Percentiles rank a stretch among this genome's conserved stretches.
These are phyloP conservation scores for Blattamonas nauphoetae DNA, from an alignment of 78 protist species.

Conservation along the genomic window DNA sequence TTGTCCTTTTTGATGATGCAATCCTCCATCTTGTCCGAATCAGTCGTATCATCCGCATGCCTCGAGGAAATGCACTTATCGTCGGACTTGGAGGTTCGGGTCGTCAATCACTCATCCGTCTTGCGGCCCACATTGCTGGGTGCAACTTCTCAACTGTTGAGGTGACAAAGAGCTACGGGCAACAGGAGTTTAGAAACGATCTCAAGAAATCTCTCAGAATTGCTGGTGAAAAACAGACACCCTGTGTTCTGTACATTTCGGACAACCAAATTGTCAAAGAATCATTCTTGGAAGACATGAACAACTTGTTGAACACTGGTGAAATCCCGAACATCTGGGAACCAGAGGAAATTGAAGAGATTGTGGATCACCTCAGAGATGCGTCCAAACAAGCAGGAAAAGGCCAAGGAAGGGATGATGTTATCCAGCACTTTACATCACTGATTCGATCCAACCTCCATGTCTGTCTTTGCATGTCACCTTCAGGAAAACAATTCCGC, in stretches of 20 bases:
- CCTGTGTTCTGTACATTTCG: conserved; percentile 44
- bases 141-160: not conserved
- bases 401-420: conserved; percentile 24
- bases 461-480: conserved; percentile 50
- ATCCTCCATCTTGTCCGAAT: conserved; percentile 40
- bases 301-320: conserved; percentile 51
- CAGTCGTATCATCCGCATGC: conserved; percentile 39
- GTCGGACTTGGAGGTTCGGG: conserved; percentile 56
- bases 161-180: conserved; percentile 15
- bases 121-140: conserved; percentile 34
- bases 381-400: conserved; percentile 4
- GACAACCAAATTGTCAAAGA: conserved; percentile 54
- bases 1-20: conserved; percentile 66
- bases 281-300: conserved; percentile 62
- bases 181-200: conserved; percentile 15
- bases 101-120: conserved; percentile 32
- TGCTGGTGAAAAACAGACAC: conserved; percentile 2
- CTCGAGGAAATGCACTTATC: conserved; percentile 47
- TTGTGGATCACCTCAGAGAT: conserved; percentile 12
- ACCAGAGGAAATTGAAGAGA: conserved; percentile 38
- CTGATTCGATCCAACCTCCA: conserved; percentile 27
- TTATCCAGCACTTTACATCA: conserved; percentile 20
- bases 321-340: conserved; percentile 55
- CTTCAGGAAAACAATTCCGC: conserved; percentile 45
- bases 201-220: not conserved